Conservation (phyloP, 2,329 filamentous ascomycete genomes). For the Talaromyces sp. region DNA sequence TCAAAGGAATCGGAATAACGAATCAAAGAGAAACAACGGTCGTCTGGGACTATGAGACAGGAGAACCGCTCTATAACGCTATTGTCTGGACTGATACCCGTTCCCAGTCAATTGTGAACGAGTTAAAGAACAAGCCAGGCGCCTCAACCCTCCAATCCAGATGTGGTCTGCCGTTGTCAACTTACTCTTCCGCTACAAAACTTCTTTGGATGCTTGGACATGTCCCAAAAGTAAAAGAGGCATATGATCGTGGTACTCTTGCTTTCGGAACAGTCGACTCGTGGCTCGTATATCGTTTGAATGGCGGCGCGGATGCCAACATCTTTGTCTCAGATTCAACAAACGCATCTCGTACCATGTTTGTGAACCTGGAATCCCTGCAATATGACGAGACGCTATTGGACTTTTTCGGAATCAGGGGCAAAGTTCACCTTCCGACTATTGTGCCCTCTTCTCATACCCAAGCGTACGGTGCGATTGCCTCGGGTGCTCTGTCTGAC, state of each 20-base stretch:
- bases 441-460: slow-evolving; percentile 79
- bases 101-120: slow-evolving; percentile 72
- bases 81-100: slow-evolving; percentile 91
- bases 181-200: slow-evolving; percentile 84
- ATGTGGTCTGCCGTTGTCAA: slow-evolving; percentile 81
- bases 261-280: slow-evolving; percentile 86
- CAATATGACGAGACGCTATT: slow-evolving; percentile 77
- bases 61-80: slow-evolving; percentile 78
- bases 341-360: slow-evolving; percentile 90
- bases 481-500: slow-evolving; percentile 65
- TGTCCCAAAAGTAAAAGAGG: slow-evolving; percentile 67
- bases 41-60: slow-evolving; percentile 79
- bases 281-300: slow-evolving; percentile 81
- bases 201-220: slow-evolving; percentile 80
- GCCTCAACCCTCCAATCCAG: slow-evolving; percentile 68
- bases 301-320: slow-evolving; percentile 68
- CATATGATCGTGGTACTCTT: slow-evolving; percentile 73
- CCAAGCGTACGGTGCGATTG: slow-evolving; percentile 69
- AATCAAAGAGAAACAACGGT: slow-evolving; percentile 90
- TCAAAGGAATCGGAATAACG: slow-evolving; percentile 79
- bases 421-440: slow-evolving; percentile 72
- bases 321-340: slow-evolving; percentile 83
- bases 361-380: slow-evolving; percentile 80
- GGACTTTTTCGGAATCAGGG: slow-evolving; percentile 76
- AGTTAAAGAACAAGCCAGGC: slow-evolving; percentile 68